A percentile compares a stretch with the other conserved stretches of the same genome.
These are phyloP conservation scores for Porcisia deanei DNA, from an alignment of 208 protist species.

Conservation along the genomic window DNA sequence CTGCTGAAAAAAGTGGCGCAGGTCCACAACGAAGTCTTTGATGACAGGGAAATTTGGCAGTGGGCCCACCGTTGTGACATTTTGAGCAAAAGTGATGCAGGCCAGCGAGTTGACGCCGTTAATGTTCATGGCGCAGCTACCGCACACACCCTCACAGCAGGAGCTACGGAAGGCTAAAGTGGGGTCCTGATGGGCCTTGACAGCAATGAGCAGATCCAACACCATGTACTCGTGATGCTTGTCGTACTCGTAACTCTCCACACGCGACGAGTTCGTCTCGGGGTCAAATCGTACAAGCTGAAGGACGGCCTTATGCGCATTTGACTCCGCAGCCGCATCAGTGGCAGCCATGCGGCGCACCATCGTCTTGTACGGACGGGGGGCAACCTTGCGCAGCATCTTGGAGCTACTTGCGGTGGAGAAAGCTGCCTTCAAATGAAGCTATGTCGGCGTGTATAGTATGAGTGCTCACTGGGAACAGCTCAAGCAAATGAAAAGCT, in stretches of 20 bases:
- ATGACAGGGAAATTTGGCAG: constrained; percentile 93
- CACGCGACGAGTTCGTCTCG: constrained; percentile 74
- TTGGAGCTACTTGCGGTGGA: not conserved
- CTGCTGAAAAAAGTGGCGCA: constrained; percentile 92
- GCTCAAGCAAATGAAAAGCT: too few species aligned
- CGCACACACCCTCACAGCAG: constrained; percentile 92
- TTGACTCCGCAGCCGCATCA: constrained; percentile 36
- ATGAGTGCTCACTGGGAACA: not conserved
- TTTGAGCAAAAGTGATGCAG: constrained; percentile 86
- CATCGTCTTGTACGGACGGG: constrained; percentile 77
- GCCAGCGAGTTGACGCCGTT: constrained; percentile 94
- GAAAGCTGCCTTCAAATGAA: too few species aligned
- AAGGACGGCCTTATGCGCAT: constrained; percentile 66
- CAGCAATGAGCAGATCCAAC: constrained; percentile 85
- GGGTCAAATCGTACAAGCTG: constrained; percentile 91
- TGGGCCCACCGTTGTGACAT: constrained; percentile 84
- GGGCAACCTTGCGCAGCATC: constrained; percentile 79
- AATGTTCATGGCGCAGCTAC: constrained; percentile 95
- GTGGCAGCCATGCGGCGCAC: constrained; percentile 69
- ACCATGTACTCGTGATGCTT: constrained; percentile 94
- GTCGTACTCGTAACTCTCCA: constrained; percentile 92
- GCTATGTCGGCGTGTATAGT: not conserved
- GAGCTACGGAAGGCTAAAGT: constrained; percentile 90
- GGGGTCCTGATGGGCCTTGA: constrained; percentile 93
- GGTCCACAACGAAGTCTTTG: constrained; percentile 91